Base-by-base conservation (phyloP, 2,329 filamentous ascomycete genomes). In the Arthroderma uncinatum region DNA sequence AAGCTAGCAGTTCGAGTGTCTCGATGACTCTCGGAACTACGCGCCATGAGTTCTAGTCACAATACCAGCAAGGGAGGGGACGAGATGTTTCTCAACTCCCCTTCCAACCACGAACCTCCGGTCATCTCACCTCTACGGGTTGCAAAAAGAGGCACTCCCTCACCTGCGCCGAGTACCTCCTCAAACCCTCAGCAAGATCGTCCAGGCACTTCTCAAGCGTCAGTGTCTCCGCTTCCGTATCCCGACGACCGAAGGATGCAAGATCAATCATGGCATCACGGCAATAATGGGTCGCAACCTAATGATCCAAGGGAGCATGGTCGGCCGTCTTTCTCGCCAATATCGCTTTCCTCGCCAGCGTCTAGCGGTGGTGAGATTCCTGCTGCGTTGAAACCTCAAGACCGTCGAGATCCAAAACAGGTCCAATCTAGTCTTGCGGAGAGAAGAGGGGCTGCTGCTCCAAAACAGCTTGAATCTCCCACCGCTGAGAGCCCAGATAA, bases 111-210 rank as follows among this genome's bases (percentile, higher is more conserved):
- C 48, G 83, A 89, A 65, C 89, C 87, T 65, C 87, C 89, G 58
- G 88, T 87, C 16, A 81, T 95, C 64, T 87, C 87, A 66, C 90
- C 90, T 59, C 73, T 95, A 72, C 83, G 89, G 67, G 94, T 95
- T 70, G 85, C 85, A 75, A 94, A 94, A 72, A 83, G 85, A 57
- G 81, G 83, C 64, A 86, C 84, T 58, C 81, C 84, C 33, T 78
- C 78, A 55, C 82, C 82, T 56, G 68, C 71, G 21, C 60, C 62
- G 36, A 69, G 70, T 28, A 66, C 68, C 8, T 64, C 66, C 19
- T 50, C 47, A 6, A 50, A 50, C 25, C 23, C 47, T 4, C 68
- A 69, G 53, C 67, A 66, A 57, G 44, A 28, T 21, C 44, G 44
- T 30, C 65, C 67, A 66, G 70, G 67, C 65, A 72, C 78, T 7